phyloP scores from a whole-genome alignment of 768 basidiomycete species.

The Leccinum longicurvipes region DNA sequence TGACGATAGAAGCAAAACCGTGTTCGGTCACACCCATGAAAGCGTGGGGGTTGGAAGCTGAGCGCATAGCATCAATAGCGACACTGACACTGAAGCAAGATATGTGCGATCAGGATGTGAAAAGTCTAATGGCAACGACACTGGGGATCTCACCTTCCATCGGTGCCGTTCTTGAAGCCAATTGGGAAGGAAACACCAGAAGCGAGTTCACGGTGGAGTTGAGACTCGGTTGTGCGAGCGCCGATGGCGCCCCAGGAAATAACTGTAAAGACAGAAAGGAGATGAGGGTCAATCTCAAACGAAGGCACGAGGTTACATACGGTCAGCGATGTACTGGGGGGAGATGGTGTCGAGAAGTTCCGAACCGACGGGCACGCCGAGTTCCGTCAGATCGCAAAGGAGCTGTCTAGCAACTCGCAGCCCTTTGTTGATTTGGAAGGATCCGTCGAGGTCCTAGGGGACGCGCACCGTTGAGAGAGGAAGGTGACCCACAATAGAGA shows the following conservation, averaged over 20 bases:
- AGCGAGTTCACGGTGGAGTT: conserved; percentile 94
- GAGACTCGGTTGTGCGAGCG: conserved; percentile 95
- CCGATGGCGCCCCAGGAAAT: conserved; percentile 96
- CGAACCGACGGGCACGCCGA: conserved; percentile 91
- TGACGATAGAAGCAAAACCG: conserved; percentile 92
- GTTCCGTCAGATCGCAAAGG: conserved; percentile 84
- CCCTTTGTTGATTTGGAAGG: conserved; percentile 96
- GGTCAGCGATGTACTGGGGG: conserved; percentile 82
- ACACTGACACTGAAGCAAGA: conserved; percentile 58
- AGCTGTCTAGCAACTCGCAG: conserved; percentile 84
- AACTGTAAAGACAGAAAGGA: conserved; percentile 36
- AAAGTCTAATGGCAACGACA: not conserved
- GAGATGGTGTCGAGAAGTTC: conserved; percentile 86
- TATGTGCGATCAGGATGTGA: not conserved
- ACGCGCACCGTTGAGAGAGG: not conserved
- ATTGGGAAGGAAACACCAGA: conserved; percentile 97
- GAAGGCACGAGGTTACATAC: conserved; percentile 35
- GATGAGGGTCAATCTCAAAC: not conserved
- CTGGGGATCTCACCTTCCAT: conserved; percentile 59
- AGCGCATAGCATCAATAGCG: conserved; percentile 95
- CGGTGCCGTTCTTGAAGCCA: conserved; percentile 99
- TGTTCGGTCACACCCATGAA: conserved; percentile 93
- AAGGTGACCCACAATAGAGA: fast-evolving
- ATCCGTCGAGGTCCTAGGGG: conserved; percentile 74
- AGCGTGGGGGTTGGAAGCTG: conserved; percentile 87